Conservation (phyloP, 352 stramenopile species). For the Pythium grandisporangium region DNA sequence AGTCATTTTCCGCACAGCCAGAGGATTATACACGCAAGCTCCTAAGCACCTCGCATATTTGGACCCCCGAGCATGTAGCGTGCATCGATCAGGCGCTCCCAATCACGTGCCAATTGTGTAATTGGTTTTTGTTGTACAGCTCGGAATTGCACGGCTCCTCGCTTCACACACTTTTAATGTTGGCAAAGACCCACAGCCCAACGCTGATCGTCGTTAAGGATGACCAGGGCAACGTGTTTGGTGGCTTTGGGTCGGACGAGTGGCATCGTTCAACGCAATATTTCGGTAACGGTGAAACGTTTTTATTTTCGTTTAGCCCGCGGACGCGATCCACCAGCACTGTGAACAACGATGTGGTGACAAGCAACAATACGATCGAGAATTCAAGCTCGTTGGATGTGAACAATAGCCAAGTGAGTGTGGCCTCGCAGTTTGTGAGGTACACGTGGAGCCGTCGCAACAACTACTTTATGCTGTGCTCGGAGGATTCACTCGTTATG, state of each 20-base stretch:
- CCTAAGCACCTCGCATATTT: slow-evolving; percentile 55
- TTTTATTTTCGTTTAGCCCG: slow-evolving; percentile 82
- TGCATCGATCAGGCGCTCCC: slow-evolving; percentile 65
- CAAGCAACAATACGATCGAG: neutral
- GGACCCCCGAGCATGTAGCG: slow-evolving; percentile 58
- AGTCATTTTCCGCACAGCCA: slow-evolving; percentile 43
- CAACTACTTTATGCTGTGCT: slow-evolving; percentile 89
- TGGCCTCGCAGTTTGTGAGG: slow-evolving; percentile 37
- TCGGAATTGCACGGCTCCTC: slow-evolving; percentile 67
- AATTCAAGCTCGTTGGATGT: too few species aligned
- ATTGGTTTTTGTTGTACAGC: slow-evolving; percentile 79
- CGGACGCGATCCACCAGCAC: too few species aligned
- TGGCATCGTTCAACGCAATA: slow-evolving; percentile 81
- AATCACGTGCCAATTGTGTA: slow-evolving; percentile 69
- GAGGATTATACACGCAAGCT: slow-evolving; percentile 74
- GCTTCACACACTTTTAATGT: slow-evolving; percentile 59
- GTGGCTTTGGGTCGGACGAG: slow-evolving; percentile 69
- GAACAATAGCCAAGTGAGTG: too few species aligned
- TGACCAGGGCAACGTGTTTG: slow-evolving; percentile 67
- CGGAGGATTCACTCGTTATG: slow-evolving; percentile 86
- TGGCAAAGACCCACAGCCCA: slow-evolving; percentile 59
- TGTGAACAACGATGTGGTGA: neutral
- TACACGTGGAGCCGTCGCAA: slow-evolving; percentile 86
- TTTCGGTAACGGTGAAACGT: slow-evolving; percentile 82
- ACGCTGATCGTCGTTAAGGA: slow-evolving; percentile 81